A percentile compares a stretch with the other conserved stretches of the same genome.
Conservation (phyloP, 2,329 filamentous ascomycete species). For the Cladosporium phlei region DNA sequence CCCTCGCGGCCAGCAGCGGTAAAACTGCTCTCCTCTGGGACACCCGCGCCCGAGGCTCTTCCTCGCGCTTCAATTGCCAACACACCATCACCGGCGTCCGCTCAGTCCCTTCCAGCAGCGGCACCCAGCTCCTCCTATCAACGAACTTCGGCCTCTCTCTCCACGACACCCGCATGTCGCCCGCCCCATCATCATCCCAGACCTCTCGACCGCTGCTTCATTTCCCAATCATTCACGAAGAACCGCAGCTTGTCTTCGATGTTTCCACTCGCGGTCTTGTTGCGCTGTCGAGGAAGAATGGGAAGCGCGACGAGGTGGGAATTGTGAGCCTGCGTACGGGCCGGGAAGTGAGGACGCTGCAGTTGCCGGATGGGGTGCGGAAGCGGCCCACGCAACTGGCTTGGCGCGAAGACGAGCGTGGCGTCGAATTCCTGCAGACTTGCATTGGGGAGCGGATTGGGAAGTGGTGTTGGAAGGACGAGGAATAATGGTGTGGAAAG, state of each 20-base stretch:
- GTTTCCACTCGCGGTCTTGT: conserved; percentile 20
- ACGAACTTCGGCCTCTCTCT: conserved; percentile 16
- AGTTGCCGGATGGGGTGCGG: not conserved
- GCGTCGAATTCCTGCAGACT: conserved; percentile 21
- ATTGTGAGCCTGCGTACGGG: conserved; percentile 22
- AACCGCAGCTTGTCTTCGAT: conserved; percentile 16
- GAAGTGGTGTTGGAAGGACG: conserved; percentile 18
- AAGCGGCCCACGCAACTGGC: conserved; percentile 15
- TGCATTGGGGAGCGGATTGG: conserved; percentile 19
- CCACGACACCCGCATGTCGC: conserved; percentile 18
- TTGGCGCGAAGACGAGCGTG: conserved; percentile 20
- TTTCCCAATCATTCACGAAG: conserved; percentile 16
- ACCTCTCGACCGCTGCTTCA: conserved; percentile 8
- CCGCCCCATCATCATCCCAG: not conserved
- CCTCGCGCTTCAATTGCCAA: conserved; percentile 12
- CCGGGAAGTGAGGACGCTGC: conserved; percentile 16
- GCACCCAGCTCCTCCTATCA: conserved; percentile 17
- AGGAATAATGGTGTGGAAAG: too few species aligned
- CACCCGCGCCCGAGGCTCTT: conserved; percentile 13
- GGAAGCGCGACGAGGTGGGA: conserved; percentile 19
- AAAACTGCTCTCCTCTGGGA: conserved; percentile 31
- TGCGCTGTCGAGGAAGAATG: conserved; percentile 11
- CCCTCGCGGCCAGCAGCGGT: conserved; percentile 31
- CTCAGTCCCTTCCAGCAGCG: conserved; percentile 3
- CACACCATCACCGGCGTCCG: conserved; percentile 16